These are phyloP conservation scores for Neurospora sp. DNA, from an alignment of 2,329 filamentous ascomycete species.

Conservation along the genomic window DNA sequence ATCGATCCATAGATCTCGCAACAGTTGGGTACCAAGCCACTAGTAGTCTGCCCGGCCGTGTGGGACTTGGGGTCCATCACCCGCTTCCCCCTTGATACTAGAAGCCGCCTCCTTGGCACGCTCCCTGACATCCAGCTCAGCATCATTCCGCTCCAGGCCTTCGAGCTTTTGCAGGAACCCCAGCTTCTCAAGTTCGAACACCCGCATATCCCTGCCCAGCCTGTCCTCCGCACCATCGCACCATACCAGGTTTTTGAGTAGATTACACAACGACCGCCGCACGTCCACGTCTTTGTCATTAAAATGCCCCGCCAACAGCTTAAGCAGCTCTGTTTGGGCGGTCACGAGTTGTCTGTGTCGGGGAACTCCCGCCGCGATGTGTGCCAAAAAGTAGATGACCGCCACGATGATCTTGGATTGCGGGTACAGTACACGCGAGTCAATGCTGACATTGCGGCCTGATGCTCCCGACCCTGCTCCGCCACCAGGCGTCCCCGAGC, in stretches of 20 bases:
- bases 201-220: conserved; percentile 55
- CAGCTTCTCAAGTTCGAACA: conserved; percentile 56
- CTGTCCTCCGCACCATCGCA: conserved; percentile 64
- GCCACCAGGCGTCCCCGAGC: background rate
- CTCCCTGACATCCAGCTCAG: conserved; percentile 74
- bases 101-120: conserved; percentile 70
- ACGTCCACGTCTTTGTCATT: conserved; percentile 64
- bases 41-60: background rate
- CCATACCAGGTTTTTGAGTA: conserved; percentile 79
- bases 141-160: conserved; percentile 52
- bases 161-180: conserved; percentile 62
- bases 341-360: conserved; percentile 70
- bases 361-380: conserved; percentile 75
- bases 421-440: conserved; percentile 42
- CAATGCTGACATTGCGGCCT: conserved; percentile 5
- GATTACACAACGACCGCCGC: conserved; percentile 69
- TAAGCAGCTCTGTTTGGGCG: conserved; percentile 66
- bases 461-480: background rate
- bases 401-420: conserved; percentile 64
- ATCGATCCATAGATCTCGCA: background rate
- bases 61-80: background rate
- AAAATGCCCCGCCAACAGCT: conserved; percentile 63
- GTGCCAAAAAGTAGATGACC: conserved; percentile 74
- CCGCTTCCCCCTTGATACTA: conserved; percentile 47
- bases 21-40: background rate